Conservation (phyloP, 2,329 filamentous ascomycete genomes). For the Hymenoscyphus salicellus region DNA sequence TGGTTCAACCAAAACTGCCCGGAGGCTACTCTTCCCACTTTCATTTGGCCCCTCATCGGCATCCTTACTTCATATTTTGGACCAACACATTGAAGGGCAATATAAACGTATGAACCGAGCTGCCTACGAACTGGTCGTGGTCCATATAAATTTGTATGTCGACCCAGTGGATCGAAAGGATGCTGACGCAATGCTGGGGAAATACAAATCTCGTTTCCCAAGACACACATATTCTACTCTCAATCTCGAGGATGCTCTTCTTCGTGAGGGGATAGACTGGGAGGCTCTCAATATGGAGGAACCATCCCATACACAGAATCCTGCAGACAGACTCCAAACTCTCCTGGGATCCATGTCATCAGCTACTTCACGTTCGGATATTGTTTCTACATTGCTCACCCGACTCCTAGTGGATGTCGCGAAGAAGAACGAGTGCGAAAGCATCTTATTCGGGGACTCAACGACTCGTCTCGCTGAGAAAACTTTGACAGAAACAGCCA, state of each 20-base stretch:
- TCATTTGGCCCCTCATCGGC: conserved; percentile 82
- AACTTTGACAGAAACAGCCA: conserved; percentile 82
- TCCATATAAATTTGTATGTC: conserved; percentile 44
- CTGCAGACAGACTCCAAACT: conserved; percentile 41
- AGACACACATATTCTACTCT: conserved; percentile 61
- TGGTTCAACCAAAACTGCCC: conserved; percentile 33
- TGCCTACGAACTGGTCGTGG: conserved; percentile 64
- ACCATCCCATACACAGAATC: conserved; percentile 15
- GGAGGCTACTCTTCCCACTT: conserved; percentile 68
- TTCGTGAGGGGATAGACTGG: conserved; percentile 53
- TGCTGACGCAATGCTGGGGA: conserved; percentile 39
- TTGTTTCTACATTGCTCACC: conserved; percentile 66
- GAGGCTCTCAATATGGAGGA: conserved; percentile 38
- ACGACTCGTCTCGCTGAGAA: conserved; percentile 85
- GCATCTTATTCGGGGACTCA: conserved; percentile 77
- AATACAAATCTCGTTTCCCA: conserved; percentile 59
- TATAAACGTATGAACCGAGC: conserved; percentile 60
- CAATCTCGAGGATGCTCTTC: conserved; percentile 62
- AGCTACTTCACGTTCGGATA: conserved; percentile 71
- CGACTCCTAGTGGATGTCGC: conserved; percentile 69
- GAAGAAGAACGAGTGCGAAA: conserved; percentile 57
- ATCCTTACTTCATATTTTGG: conserved; percentile 71
- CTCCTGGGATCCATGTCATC: conserved; percentile 62
- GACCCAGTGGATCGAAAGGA: conserved; percentile 30
- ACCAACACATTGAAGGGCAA: conserved; percentile 65